phyloP scores from a whole-genome alignment of 768 basidiomycete species.

The Tricholoma hemisulphureum region DNA sequence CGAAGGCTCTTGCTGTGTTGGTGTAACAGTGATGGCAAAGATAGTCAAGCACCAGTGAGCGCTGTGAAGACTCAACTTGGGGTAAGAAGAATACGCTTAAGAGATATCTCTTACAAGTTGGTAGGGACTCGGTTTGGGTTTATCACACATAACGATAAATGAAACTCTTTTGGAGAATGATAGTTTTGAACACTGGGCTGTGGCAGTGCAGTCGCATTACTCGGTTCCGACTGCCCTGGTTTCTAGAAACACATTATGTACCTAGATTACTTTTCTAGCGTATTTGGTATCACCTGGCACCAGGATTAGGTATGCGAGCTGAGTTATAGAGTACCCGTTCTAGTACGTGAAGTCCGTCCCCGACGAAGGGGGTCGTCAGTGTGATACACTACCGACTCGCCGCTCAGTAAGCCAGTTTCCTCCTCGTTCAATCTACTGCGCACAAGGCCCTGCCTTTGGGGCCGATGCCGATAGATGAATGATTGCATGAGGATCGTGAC shows the following conservation, averaged over 20 bases:
- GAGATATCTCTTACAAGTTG: conserved; percentile 38
- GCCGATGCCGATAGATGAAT: conserved; percentile 64
- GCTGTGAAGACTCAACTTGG: conserved; percentile 37
- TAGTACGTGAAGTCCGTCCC: conserved; percentile 38
- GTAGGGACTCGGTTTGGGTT: conserved; percentile 37
- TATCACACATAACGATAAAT: not conserved
- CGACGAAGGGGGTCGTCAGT: conserved; percentile 30
- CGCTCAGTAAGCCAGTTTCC: conserved; percentile 47
- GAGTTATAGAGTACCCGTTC: conserved; percentile 12
- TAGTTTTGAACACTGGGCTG: not conserved
- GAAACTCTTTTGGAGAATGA: not conserved
- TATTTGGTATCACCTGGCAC: not conserved
- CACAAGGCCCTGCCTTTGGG: conserved; percentile 34
- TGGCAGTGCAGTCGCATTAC: conserved; percentile 1
- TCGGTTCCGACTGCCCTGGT: not conserved
- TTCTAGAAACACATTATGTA: not conserved
- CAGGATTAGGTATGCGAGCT: conserved; percentile 4
- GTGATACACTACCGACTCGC: conserved; percentile 35
- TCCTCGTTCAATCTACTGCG: conserved; percentile 42
- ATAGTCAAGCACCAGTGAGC: conserved; percentile 71
- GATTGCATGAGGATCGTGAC: conserved; percentile 87
- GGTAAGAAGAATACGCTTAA: not conserved
- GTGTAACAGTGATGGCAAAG: conserved; percentile 72
- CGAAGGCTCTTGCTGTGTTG: conserved; percentile 68
- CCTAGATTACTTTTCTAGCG: not conserved